Evolutionary conservation across 1,284 basidiomycete species (phyloP).

Genomic region (Irpex sp.): DNA sequence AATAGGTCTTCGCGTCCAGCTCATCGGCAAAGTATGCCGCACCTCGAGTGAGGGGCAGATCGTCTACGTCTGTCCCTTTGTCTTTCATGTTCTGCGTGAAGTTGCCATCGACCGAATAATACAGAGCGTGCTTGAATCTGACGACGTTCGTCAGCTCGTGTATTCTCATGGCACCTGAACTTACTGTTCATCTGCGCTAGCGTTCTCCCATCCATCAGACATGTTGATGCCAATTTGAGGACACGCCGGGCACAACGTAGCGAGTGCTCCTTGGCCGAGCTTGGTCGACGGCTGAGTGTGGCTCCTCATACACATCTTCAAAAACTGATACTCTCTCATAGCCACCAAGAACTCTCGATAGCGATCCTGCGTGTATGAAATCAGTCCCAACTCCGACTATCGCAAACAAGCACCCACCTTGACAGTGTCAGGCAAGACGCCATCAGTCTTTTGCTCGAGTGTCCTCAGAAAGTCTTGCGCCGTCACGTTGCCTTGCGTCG

Average conservation of each 20-base stretch:
- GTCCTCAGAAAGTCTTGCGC: slow-evolving; percentile 12
- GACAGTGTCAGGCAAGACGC: slow-evolving; percentile 2
- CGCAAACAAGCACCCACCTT: not conserved
- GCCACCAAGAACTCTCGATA: slow-evolving; percentile 16
- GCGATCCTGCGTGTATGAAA: slow-evolving; percentile 11
- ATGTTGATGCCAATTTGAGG: slow-evolving; percentile 21
- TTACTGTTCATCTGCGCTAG: not conserved
- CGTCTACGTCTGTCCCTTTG: slow-evolving; percentile 10
- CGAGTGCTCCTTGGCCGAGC: slow-evolving; percentile 5
- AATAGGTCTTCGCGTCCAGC: slow-evolving; percentile 1
- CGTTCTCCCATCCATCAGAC: slow-evolving; percentile 10
- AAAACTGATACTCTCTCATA: slow-evolving; percentile 12
- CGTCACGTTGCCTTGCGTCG: slow-evolving; percentile 10
- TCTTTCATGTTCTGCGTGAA: slow-evolving; percentile 12
- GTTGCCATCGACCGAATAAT: slow-evolving; percentile 14
- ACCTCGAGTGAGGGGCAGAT: slow-evolving; percentile 10
- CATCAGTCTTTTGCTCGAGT: slow-evolving; percentile 12
- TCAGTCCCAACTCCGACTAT: not conserved
- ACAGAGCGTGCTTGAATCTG: slow-evolving; percentile 14
- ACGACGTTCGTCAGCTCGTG: not conserved
- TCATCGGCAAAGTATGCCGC: slow-evolving; percentile 12
- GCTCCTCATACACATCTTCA: not conserved
- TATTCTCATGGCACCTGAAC: not conserved
- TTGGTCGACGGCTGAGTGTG: not conserved
- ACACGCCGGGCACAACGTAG: slow-evolving; percentile 16